Evolutionary conservation across 495 filamentous ascomycete species (phyloP).

Genomic region (Neurospora intermedia): DNA sequence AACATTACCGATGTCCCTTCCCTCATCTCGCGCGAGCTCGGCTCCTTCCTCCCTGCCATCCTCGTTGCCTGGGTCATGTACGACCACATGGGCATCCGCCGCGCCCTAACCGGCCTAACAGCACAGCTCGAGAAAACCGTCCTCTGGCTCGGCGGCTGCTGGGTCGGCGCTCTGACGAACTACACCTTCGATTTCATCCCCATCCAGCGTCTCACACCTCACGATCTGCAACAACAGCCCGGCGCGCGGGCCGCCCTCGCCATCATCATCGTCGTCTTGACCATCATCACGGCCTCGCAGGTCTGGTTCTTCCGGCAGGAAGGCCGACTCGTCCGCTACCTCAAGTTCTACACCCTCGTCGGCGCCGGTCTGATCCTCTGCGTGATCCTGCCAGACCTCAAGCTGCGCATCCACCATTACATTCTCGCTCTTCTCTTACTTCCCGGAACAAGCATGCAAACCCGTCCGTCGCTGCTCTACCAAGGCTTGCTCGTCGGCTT

Average conservation of each 20-base stretch:
- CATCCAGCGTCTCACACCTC: slow-evolving; percentile 63
- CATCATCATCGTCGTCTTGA: slow-evolving; percentile 52
- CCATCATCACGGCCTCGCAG: slow-evolving; percentile 53
- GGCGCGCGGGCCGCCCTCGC: slow-evolving; percentile 63
- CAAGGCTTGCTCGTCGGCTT: slow-evolving; percentile 80
- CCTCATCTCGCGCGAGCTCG: slow-evolving; percentile 59
- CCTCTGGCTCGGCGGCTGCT: slow-evolving; percentile 62
- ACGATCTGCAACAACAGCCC: slow-evolving; percentile 66
- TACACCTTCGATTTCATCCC: slow-evolving; percentile 80
- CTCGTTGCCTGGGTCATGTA: slow-evolving; percentile 69
- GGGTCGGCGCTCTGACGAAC: slow-evolving; percentile 73
- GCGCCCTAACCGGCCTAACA: slow-evolving; percentile 43
- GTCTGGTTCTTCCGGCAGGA: slow-evolving; percentile 65
- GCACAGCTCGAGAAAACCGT: slow-evolving; percentile 63
- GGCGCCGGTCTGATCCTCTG: slow-evolving; percentile 49
- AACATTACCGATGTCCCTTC: slow-evolving; percentile 34
- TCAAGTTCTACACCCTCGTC: slow-evolving; percentile 59
- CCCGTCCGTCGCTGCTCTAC: slow-evolving; percentile 63
- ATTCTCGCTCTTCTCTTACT: slow-evolving; percentile 73
- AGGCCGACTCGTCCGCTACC: slow-evolving; percentile 54
- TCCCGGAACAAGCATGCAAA: slow-evolving; percentile 78
- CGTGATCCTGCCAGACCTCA: slow-evolving; percentile 67
- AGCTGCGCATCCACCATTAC: slow-evolving; percentile 88
- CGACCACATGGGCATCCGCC: slow-evolving; percentile 48
- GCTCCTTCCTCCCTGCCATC: slow-evolving; percentile 65